Conservation (phyloP, 2,329 filamentous ascomycete species). For the Coniella lustricola region DNA sequence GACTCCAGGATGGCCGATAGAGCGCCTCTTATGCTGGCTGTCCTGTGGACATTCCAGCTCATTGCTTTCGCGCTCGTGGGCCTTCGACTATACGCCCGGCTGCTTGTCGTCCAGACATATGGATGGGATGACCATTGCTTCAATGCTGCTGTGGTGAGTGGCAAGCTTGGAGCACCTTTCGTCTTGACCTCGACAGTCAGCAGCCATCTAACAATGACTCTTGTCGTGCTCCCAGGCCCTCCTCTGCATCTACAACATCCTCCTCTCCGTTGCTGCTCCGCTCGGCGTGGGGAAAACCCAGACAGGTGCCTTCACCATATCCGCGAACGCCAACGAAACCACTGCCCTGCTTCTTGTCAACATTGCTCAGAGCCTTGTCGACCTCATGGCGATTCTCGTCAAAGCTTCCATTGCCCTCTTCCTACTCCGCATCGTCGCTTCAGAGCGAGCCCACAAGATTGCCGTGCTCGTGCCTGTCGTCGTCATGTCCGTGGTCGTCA, state of each 20-base stretch:
- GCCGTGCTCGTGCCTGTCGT: conserved; percentile 4
- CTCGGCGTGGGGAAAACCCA: conserved; percentile 1
- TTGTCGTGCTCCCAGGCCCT: not conserved
- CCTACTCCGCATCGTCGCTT: conserved; percentile 8
- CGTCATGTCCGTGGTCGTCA: not conserved
- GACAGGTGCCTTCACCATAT: not conserved
- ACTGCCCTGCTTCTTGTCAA: conserved; percentile 2
- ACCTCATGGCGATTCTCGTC: not conserved
- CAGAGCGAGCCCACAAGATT: not conserved
- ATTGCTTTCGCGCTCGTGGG: conserved; percentile 11
- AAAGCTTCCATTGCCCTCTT: conserved; percentile 13
- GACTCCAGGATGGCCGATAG: not conserved
- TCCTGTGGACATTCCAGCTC: conserved; percentile 9
- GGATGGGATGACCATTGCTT: conserved; percentile 14
- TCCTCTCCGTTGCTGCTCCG: conserved; percentile 4
- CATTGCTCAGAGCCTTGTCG: conserved; percentile 3
- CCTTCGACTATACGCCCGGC: conserved; percentile 12
- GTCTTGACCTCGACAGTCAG: too few relatives aligned
- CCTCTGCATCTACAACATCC: conserved; percentile 4
- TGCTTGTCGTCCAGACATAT: conserved; percentile 9
- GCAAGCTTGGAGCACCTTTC: too few relatives aligned
- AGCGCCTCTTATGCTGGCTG: conserved; percentile 7
- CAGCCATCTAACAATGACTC: not conserved
- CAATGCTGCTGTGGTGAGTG: conserved; percentile 7
- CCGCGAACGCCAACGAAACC: not conserved